Conservation (phyloP, 257 asterid genomes). For the Eustoma russellianum region DNA sequence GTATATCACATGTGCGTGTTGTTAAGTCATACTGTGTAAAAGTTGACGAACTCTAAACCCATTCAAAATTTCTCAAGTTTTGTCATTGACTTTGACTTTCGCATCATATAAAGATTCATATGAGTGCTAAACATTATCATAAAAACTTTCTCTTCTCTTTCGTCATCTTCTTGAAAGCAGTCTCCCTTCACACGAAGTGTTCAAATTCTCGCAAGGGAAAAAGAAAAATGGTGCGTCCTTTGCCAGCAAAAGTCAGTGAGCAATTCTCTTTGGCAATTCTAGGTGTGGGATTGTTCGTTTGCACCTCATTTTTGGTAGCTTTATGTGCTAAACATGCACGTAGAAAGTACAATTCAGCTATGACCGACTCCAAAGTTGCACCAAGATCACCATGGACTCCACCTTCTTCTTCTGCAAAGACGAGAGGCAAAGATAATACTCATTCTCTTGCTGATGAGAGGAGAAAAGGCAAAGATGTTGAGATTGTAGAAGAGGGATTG, state of each 20-base stretch:
- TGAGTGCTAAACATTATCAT: no score
- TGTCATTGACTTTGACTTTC: no score
- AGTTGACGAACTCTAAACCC: no score
- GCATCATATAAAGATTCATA: no score
- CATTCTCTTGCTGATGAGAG: conserved; percentile 15
- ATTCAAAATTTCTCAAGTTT: no score
- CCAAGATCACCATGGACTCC: conserved; percentile 14
- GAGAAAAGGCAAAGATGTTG: conserved; percentile 5
- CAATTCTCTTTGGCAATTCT: conserved; percentile 29
- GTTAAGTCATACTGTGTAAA: no score
- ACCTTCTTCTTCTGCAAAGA: conserved; percentile 13
- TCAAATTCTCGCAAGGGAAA: no score
- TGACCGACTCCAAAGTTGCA: conserved; percentile 13
- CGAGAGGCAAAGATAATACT: conserved; percentile 24
- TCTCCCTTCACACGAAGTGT: no score
- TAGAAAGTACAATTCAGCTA: conserved; percentile 10
- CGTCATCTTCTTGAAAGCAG: no score
- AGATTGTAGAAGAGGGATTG: conserved; percentile 33
- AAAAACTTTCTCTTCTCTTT: no score
- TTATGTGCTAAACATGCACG: conserved; percentile 54
- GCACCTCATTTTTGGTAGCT: conserved; percentile 39
- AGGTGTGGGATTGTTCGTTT: conserved; percentile 48
- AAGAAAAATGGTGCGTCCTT: conserved; percentile 44
- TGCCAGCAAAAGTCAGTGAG: conserved; percentile 18
- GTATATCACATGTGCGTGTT: no score